Conservation (phyloP, 2,329 filamentous ascomycete genomes). For the Paraphaeosphaeria minitans region DNA sequence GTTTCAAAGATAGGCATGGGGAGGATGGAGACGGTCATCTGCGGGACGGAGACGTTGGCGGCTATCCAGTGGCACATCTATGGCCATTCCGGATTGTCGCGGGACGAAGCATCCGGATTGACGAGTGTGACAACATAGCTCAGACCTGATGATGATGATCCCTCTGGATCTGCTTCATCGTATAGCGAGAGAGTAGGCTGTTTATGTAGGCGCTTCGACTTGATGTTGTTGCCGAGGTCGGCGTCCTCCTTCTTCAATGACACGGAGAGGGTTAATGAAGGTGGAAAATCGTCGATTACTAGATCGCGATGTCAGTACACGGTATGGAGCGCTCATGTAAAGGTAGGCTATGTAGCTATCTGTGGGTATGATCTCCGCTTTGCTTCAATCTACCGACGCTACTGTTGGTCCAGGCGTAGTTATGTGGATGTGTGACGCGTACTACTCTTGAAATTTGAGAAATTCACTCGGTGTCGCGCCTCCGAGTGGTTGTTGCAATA, state of each 20-base stretch:
- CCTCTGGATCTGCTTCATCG: slow-evolving; percentile 33
- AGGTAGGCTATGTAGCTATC: slow-evolving; percentile 23
- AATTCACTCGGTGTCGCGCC: slow-evolving; percentile 22
- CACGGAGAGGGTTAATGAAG: slow-evolving; percentile 57
- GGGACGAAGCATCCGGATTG: slow-evolving; percentile 63
- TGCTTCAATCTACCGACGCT: slow-evolving; percentile 36
- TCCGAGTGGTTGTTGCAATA: slow-evolving; percentile 27
- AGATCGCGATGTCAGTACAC: slow-evolving; percentile 14
- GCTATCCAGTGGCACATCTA: slow-evolving; percentile 64
- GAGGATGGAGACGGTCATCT: slow-evolving; percentile 27
- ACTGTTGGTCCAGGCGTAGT: slow-evolving; percentile 2
- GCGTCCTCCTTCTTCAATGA: slow-evolving; percentile 51
- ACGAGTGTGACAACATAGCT: slow-evolving; percentile 59
- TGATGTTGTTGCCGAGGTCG: slow-evolving; percentile 60
- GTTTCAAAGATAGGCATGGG: slow-evolving; percentile 32
- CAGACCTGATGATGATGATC: slow-evolving; percentile 28
- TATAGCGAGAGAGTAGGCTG: slow-evolving; percentile 50
- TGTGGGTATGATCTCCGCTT: slow-evolving; percentile 49
- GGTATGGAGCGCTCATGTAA: neutral
- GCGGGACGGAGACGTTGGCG: slow-evolving; percentile 41
- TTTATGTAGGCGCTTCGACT: slow-evolving; percentile 50
- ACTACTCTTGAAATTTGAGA: slow-evolving; percentile 37
- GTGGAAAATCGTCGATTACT: slow-evolving; percentile 66
- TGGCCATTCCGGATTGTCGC: slow-evolving; percentile 59
- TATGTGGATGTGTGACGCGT: slow-evolving; percentile 5